Base-by-base conservation (phyloP, 306 rosid species). In the Citrullus mucosospermus region DNA sequence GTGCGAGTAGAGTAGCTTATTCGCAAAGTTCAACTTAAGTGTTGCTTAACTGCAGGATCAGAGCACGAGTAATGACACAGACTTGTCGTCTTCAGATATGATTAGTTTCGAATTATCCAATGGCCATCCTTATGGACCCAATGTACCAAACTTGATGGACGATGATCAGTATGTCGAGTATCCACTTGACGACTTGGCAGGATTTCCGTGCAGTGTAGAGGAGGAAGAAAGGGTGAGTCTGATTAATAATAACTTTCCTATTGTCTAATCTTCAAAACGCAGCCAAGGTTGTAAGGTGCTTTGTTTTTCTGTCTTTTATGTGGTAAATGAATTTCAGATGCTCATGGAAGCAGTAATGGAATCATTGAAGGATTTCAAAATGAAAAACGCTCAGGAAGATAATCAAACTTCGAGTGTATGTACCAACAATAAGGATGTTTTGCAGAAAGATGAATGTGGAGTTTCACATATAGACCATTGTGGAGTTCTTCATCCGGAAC, bases 121-220 rank as follows among this genome's bases (percentile, higher is more conserved):
- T 71, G 93, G 92, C 36, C 79, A 76, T 79, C 93, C 90, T 28
- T 79, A 66, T 61, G 93, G 87, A 41, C 88, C 98, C 44, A 83
- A 82, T 10, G 91, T 90, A 78, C 98, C 93, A 5, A 81, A 89
- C 32, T 6, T 87, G 30, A 74, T 80, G 88, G 93, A 90, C 0
- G 91, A 96, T 79, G 93, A 92, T 85, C 97, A 83, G 56, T 92
- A 90, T 38, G 93, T 91, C 25, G 99, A 96, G 86, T 96, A 86
- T 83, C 83, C 80, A 50, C 92, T 96, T 53, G 92, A 91, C 75
- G 98, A 92, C 86, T 83, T 92, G 77, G 65, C 88, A 30, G 96
- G 93, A 57, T 87, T 90, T 86, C 95, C 96, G 61, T 88, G 87
- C 48, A 88, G 67, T 78, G 86, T 83, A 32, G 86, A 82, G 67